Conservation (phyloP, 352 stramenopile species). For the Phytophthora niederhauseri region DNA sequence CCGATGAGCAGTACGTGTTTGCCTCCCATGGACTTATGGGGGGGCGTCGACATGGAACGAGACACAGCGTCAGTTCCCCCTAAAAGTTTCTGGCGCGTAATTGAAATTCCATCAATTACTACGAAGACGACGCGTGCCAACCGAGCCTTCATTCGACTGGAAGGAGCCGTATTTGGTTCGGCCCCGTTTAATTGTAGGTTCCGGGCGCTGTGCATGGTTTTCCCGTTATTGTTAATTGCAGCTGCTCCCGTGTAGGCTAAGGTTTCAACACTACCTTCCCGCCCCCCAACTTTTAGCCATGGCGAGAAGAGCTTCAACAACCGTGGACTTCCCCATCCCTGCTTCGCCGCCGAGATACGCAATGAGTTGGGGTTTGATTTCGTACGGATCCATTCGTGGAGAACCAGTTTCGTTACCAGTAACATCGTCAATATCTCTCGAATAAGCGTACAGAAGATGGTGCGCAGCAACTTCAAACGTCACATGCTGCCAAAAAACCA, state of each 20-base stretch:
- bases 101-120: slow-evolving; percentile 35
- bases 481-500: slow-evolving; percentile 25
- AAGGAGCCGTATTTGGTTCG: slow-evolving; percentile 10
- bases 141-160: slow-evolving; percentile 14
- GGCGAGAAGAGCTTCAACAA: slow-evolving; percentile 3
- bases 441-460: slow-evolving; percentile 30
- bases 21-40: slow-evolving; percentile 23
- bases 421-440: slow-evolving; percentile 8
- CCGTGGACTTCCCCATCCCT: slow-evolving; percentile 13
- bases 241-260: slow-evolving; percentile 18
- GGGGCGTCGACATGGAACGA: slow-evolving; percentile 1
- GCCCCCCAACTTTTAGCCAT: slow-evolving; percentile 4
- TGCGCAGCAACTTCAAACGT: slow-evolving; percentile 30
- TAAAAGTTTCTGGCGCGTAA: slow-evolving; percentile 29
- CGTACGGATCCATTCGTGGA: background rate
- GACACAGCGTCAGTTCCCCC: slow-evolving; percentile 18
- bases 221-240: slow-evolving; percentile 19
- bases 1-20: slow-evolving; percentile 30
- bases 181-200: slow-evolving; percentile 15
- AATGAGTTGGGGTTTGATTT: slow-evolving; percentile 12
- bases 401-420: background rate
- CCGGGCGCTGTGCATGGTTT: slow-evolving; percentile 3
- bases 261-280: slow-evolving; percentile 3
- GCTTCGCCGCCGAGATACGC: slow-evolving; percentile 14
- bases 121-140: slow-evolving; percentile 27